Conservation (phyloP, 108 stramenopile species). For the Discostella stelligeroides region DNA sequence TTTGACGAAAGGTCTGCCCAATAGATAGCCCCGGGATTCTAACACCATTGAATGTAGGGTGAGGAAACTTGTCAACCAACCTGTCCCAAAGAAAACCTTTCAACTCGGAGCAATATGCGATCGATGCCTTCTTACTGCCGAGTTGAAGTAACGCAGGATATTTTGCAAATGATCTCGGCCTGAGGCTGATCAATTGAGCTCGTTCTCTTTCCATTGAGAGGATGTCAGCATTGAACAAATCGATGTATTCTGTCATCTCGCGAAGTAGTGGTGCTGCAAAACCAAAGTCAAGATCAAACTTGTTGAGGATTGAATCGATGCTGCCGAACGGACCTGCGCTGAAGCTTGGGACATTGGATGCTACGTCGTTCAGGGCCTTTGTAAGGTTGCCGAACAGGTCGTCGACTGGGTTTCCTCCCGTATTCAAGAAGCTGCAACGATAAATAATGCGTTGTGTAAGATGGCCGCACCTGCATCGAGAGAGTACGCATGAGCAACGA, state of each 20-base stretch:
- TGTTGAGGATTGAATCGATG: slow-evolving; percentile 22
- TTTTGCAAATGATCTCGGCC: slow-evolving; percentile 19
- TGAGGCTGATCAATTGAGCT: slow-evolving; percentile 16
- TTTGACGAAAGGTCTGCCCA: slow-evolving; percentile 17
- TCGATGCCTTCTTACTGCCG: slow-evolving; percentile 26
- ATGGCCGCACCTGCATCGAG: not conserved
- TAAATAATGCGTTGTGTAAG: not conserved
- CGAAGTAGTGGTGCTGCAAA: slow-evolving; percentile 1
- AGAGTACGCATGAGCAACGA: no score
- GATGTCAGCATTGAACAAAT: slow-evolving; percentile 13
- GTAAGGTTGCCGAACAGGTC: slow-evolving; percentile 13
- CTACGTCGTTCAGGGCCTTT: not conserved
- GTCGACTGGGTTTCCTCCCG: slow-evolving; percentile 3
- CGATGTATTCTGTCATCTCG: not conserved
- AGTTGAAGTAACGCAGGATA: slow-evolving; percentile 28
- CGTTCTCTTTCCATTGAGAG: not conserved
- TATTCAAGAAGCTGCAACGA: slow-evolving; percentile 11
- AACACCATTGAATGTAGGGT: slow-evolving; percentile 16
- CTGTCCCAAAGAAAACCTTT: slow-evolving; percentile 22
- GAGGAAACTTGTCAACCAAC: slow-evolving; percentile 15
- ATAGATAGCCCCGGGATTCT: slow-evolving; percentile 17
- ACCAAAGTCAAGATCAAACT: slow-evolving; percentile 19
- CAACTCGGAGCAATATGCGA: slow-evolving; percentile 14
- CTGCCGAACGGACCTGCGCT: slow-evolving; percentile 10
- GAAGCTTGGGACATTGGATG: not conserved